Conservation (phyloP, 73 alveolate species). For the Paramecium sexaurelia region DNA sequence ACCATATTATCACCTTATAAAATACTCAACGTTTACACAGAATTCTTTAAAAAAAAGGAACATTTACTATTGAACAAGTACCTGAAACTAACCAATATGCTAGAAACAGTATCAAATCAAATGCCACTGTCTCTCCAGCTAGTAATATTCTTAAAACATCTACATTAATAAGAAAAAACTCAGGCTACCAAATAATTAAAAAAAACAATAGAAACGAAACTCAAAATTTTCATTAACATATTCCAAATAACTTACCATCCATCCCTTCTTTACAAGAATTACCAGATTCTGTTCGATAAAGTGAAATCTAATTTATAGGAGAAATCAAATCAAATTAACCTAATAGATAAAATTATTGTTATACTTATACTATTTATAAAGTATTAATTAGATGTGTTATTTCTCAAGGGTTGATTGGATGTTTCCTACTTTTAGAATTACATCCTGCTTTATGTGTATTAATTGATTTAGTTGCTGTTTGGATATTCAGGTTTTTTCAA, state of each 20-base stretch:
- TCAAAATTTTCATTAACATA: neutral
- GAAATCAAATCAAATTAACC: neutral
- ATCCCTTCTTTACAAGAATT: slow-evolving; percentile 22
- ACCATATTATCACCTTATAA: neutral
- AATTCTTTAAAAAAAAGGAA: slow-evolving; percentile 3
- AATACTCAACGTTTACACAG: slow-evolving; percentile 8
- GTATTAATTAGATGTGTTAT: neutral
- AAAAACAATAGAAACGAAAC: neutral
- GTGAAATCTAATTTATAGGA: neutral
- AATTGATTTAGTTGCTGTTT: neutral
- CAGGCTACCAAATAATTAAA: slow-evolving; percentile 6
- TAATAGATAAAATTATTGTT: neutral
- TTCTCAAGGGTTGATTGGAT: neutral
- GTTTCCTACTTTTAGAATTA: neutral
- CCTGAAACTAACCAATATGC: neutral
- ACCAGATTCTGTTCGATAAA: slow-evolving; percentile 1
- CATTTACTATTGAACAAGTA: neutral
- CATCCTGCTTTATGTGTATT: neutral
- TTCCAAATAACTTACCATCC: neutral
- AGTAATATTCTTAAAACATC: neutral
- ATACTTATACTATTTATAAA: neutral
- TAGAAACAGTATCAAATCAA: neutral
- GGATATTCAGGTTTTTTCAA: neutral
- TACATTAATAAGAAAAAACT: neutral
- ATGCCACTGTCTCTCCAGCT: neutral